Evolutionary conservation across 768 basidiomycete species (phyloP).

Genomic region (Collybia mongolica): DNA sequence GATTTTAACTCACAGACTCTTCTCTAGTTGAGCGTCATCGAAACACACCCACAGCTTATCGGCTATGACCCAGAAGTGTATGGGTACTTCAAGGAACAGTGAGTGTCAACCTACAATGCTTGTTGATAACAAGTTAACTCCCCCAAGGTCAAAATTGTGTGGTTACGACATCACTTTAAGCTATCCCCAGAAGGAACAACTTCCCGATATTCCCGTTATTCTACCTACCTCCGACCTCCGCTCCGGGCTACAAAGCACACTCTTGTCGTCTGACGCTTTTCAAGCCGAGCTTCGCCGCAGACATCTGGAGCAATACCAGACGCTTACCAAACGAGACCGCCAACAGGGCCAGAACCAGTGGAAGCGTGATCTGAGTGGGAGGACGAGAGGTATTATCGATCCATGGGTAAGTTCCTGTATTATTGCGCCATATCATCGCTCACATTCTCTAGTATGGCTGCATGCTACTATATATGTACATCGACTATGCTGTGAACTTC

Average conservation of each 20-base stretch:
- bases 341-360: constrained; percentile 25
- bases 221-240: constrained; percentile 33
- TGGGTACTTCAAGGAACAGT: constrained; percentile 70
- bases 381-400: constrained; percentile 55
- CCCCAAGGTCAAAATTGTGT: constrained; percentile 55
- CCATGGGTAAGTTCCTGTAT: constrained; percentile 39
- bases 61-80: constrained; percentile 67
- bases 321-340: constrained; percentile 19
- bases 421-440: constrained; percentile 1
- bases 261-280: constrained; percentile 12
- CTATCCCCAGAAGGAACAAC: constrained; percentile 58
- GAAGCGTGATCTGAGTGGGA: constrained; percentile 47
- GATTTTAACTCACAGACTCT: not conserved
- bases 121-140: not conserved
- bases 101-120: constrained; percentile 22
- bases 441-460: constrained; percentile 52
- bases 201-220: constrained; percentile 41
- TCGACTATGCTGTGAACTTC: constrained; percentile 72
- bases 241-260: constrained; percentile 16
- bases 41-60: constrained; percentile 76
- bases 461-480: constrained; percentile 58
- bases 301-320: constrained; percentile 17
- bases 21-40: constrained; percentile 50
- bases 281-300: constrained; percentile 16
- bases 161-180: constrained; percentile 64